Conservation (phyloP, 164 flowering plant genomes). For the Kingdonia uniflora region DNA sequence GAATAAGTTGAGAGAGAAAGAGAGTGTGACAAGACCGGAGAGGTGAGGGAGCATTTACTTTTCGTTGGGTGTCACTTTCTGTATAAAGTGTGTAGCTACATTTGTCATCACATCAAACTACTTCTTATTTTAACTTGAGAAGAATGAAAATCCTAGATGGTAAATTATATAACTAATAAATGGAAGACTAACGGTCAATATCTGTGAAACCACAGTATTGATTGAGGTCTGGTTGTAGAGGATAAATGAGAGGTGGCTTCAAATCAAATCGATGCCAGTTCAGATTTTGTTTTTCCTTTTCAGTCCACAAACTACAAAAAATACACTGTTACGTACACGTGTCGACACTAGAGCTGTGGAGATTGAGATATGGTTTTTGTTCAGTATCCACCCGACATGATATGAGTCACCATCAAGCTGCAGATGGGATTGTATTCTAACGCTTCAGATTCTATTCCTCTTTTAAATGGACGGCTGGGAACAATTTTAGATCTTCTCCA, state of each 20-base stretch:
- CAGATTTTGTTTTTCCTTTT: neutral
- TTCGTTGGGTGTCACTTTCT: neutral
- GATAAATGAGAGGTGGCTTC: too few species aligned
- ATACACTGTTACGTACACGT: neutral
- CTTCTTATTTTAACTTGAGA: too few species aligned
- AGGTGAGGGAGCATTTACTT: constrained; percentile 4
- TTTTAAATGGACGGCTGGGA: too few species aligned
- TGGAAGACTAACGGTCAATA: too few species aligned
- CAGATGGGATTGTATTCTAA: too few species aligned
- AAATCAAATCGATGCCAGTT: constrained; percentile 6
- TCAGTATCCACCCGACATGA: constrained; percentile 4
- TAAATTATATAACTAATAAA: too few species aligned
- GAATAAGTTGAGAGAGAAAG: neutral
- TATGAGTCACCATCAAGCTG: neutral
- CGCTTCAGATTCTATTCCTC: too few species aligned
- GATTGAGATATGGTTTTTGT: neutral
- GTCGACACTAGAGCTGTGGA: neutral
- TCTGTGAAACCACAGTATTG: too few species aligned
- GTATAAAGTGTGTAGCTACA: neutral
- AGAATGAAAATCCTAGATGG: too few species aligned
- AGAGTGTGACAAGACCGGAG: constrained; percentile 5
- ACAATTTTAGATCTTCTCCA: too few species aligned
- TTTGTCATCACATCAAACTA: too few species aligned
- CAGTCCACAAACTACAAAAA: neutral
- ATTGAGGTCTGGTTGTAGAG: too few species aligned